These are phyloP conservation scores for Linnemannia hyalina DNA, from an alignment of 192 early-diverging fungal species.

Conservation along the genomic window DNA sequence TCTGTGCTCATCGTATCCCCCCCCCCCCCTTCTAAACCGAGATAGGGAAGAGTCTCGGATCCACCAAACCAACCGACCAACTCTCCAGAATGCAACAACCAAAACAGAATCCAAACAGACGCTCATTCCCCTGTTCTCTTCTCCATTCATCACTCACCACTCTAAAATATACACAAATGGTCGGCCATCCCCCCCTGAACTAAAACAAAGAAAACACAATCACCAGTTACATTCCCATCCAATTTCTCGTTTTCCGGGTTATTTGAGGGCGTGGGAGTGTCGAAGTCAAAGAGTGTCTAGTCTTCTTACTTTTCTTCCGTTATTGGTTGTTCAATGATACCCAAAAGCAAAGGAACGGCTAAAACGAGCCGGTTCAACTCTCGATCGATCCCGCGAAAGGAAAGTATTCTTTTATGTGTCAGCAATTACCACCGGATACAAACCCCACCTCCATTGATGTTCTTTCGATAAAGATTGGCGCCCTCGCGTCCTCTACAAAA, in stretches of 20 bases:
- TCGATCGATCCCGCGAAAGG: neutral
- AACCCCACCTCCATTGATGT: neutral
- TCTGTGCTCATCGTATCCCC: neutral
- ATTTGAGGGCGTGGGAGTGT: neutral
- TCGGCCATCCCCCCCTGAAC: neutral
- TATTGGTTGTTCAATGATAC: neutral
- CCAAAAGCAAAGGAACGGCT: neutral
- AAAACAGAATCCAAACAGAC: neutral
- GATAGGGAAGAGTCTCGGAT: neutral
- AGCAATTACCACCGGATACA: neutral
- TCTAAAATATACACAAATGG: neutral
- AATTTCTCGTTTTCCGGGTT: neutral
- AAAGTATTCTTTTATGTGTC: neutral
- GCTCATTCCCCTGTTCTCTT: neutral
- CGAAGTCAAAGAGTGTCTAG: neutral
- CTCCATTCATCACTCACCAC: neutral
- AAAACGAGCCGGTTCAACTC: neutral
- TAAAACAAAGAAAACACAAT: neutral
- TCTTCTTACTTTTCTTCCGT: neutral
- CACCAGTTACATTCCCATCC: neutral
- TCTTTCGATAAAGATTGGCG: neutral
- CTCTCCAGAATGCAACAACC: no score
- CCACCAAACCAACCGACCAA: neutral
- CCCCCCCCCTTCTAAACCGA: neutral
- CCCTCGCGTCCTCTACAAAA: neutral